Conservation (phyloP, 805 yeast species). For the Wickerhamiella australiensis region DNA sequence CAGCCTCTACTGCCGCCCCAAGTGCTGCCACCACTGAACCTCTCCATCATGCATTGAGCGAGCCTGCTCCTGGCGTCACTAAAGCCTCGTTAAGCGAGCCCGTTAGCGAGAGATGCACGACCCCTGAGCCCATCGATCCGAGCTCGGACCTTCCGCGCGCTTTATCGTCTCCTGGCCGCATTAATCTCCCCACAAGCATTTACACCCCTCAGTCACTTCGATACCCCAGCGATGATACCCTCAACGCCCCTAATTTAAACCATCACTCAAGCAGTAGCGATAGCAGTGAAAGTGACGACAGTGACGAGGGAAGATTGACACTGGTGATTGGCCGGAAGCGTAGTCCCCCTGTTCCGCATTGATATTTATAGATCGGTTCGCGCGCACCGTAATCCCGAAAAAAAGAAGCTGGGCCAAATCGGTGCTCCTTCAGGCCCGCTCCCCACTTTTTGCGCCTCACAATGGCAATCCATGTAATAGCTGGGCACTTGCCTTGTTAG, state of each 20-base stretch:
- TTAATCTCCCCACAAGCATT: background rate
- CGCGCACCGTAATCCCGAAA: no score
- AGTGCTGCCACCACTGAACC: background rate
- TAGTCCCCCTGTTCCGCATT: background rate
- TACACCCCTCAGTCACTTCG: background rate
- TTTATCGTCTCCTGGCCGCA: slow-evolving; percentile 1
- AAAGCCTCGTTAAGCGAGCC: background rate
- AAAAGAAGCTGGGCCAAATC: no score
- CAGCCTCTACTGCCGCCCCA: background rate
- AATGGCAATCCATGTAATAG: no score
- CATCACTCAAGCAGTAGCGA: background rate
- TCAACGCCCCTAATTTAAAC: background rate
- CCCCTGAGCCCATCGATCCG: no score
- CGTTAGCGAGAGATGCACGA: background rate
- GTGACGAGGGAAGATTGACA: slow-evolving; percentile 21
- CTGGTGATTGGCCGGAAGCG: slow-evolving; percentile 20
- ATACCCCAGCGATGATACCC: slow-evolving; percentile 11
- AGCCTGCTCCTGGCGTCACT: background rate
- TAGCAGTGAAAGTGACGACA: slow-evolving; percentile 19
- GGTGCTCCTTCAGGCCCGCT: no score
- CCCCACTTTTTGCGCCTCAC: no score
- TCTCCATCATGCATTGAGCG: background rate
- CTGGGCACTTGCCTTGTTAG: no score
- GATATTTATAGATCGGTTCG: background rate
- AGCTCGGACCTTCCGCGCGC: background rate